These are phyloP conservation scores for Lumnitzera racemosa DNA, from an alignment of 345 rosid genomes.

Conservation along the genomic window DNA sequence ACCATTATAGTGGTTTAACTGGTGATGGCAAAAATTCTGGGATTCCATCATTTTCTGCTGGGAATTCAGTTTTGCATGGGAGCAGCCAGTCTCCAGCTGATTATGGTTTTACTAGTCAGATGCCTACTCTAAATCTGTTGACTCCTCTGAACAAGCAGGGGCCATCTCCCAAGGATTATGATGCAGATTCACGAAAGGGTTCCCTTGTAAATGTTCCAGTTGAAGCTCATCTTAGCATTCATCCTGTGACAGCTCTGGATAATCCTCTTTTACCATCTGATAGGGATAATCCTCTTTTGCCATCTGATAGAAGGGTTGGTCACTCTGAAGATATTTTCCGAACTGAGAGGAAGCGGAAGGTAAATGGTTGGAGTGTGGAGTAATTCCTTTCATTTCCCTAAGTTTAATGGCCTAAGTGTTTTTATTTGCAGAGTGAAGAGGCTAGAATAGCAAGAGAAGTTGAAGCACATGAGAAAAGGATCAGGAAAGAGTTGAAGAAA, in stretches of 20 bases:
- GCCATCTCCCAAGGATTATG: slow-evolving; percentile 38
- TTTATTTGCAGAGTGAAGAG: slow-evolving; percentile 59
- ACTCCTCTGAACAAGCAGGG: slow-evolving; percentile 56
- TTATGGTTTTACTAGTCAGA: slow-evolving; percentile 38
- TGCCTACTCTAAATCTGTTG: slow-evolving; percentile 57
- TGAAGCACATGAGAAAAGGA: slow-evolving; percentile 85
- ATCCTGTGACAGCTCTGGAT: slow-evolving; percentile 32
- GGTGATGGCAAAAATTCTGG: slow-evolving; percentile 31
- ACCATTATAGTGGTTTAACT: slow-evolving; percentile 30
- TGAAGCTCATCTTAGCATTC: slow-evolving; percentile 32
- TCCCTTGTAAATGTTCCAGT: slow-evolving; percentile 24
- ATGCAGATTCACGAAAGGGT: slow-evolving; percentile 34
- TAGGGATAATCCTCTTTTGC: slow-evolving; percentile 38
- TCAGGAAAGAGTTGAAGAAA: slow-evolving; percentile 77
- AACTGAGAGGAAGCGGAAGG: slow-evolving; percentile 75
- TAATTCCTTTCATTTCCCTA: background rate
- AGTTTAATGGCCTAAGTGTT: background rate
- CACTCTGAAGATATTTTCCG: slow-evolving; percentile 44
- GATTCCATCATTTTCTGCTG: slow-evolving; percentile 26
- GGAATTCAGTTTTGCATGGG: slow-evolving; percentile 23
- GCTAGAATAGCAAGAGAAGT: slow-evolving; percentile 79
- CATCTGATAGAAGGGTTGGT: slow-evolving; percentile 41
- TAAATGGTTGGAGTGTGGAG: slow-evolving; percentile 9
- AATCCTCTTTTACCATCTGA: slow-evolving; percentile 41
- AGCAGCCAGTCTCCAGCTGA: slow-evolving; percentile 32